Evolutionary conservation across 306 rosid species (phyloP).

Genomic region (Vigna hirtella): DNA sequence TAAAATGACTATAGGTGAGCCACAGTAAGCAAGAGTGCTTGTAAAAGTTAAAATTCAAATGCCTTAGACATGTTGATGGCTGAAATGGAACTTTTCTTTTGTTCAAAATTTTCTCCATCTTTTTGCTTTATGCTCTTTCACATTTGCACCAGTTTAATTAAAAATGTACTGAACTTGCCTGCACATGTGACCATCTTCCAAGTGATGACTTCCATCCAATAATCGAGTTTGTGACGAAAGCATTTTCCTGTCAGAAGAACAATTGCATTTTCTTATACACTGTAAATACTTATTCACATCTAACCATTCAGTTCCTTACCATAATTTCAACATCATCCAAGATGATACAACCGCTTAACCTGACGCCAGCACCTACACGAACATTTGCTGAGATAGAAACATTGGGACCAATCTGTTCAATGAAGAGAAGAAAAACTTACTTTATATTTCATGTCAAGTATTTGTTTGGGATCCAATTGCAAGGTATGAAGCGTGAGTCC

Average conservation of each 20-base stretch:
- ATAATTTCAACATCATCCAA: slow-evolving; percentile 90
- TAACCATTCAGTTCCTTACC: slow-evolving; percentile 50
- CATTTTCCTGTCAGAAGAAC: slow-evolving; percentile 76
- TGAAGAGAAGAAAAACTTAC: slow-evolving; percentile 24
- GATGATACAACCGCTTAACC: slow-evolving; percentile 84
- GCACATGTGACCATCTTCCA: slow-evolving; percentile 94
- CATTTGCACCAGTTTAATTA: background rate
- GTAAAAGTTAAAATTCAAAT: slow-evolving; percentile 10
- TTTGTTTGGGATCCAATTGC: background rate
- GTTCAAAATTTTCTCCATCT: slow-evolving; percentile 10
- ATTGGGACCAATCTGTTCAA: slow-evolving; percentile 88
- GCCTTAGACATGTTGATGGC: background rate
- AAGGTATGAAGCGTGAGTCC: background rate
- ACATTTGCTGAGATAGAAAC: slow-evolving; percentile 97
- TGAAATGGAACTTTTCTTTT: slow-evolving; percentile 9
- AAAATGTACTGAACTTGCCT: slow-evolving; percentile 63
- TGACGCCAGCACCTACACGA: slow-evolving; percentile 86
- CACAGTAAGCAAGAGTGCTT: slow-evolving; percentile 7
- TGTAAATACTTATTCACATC: background rate
- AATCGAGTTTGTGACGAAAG: slow-evolving; percentile 79
- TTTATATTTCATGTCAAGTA: slow-evolving; percentile 1
- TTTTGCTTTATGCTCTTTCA: slow-evolving; percentile 18
- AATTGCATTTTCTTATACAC: slow-evolving; percentile 28
- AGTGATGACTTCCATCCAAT: slow-evolving; percentile 95
- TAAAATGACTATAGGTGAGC: slow-evolving; percentile 38